These are phyloP conservation scores for Biscogniauxia mediterranea DNA, from an alignment of 2,329 filamentous ascomycete genomes.

Conservation along the genomic window DNA sequence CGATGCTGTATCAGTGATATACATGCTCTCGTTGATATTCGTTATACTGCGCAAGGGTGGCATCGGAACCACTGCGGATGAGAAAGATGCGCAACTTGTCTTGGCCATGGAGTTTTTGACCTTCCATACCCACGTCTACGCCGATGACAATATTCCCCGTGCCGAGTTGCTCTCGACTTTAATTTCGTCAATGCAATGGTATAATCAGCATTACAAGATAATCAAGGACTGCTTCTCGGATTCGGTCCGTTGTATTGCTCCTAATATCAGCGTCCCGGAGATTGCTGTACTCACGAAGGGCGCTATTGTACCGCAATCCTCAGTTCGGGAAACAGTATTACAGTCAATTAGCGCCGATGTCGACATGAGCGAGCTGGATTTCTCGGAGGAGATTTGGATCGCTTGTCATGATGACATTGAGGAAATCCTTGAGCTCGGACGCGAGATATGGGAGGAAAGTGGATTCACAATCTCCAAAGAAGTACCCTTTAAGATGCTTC, in stretches of 20 bases:
- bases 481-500: conserved; percentile 66
- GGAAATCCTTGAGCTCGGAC: conserved; percentile 80
- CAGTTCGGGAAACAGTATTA: conserved; percentile 79
- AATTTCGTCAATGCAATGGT: conserved; percentile 80
- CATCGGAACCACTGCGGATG: conserved; percentile 69
- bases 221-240: conserved; percentile 91
- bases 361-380: conserved; percentile 82
- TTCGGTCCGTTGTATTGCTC: conserved; percentile 78
- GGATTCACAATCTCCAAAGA: conserved; percentile 67
- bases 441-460: conserved; percentile 94
- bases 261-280: conserved; percentile 73
- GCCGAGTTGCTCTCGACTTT: conserved; percentile 69
- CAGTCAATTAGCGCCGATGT: conserved; percentile 90
- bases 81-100: conserved; percentile 84
- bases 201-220: conserved; percentile 90
- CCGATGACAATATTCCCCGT: conserved; percentile 73
- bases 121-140: conserved; percentile 80
- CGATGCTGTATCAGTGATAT: conserved; percentile 82
- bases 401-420: conserved; percentile 86
- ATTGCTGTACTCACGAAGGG: conserved; percentile 75
- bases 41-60: conserved; percentile 77
- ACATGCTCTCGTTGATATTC: conserved; percentile 80
- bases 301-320: conserved; percentile 72
- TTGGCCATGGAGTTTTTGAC: conserved; percentile 84
- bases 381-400: conserved; percentile 90